A percentile compares a stretch with the other conserved stretches of the same genome.
These are phyloP conservation scores for Pseudopyricularia javanii DNA, from an alignment of 2,329 filamentous ascomycete genomes.

Conservation along the genomic window DNA sequence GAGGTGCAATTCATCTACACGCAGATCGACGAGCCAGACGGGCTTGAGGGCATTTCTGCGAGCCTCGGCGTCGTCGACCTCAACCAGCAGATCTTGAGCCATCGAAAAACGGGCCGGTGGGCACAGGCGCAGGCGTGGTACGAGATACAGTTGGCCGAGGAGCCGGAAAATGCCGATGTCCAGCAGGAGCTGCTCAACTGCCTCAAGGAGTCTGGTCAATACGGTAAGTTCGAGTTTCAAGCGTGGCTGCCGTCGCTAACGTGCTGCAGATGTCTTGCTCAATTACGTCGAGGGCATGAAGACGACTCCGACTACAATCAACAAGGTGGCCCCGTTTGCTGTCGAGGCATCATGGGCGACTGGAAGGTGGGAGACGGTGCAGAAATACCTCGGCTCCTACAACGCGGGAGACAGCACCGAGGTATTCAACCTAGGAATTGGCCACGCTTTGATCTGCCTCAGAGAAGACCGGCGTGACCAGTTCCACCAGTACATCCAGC, in stretches of 20 bases:
- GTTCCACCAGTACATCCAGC: conserved; percentile 46
- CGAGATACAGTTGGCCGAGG: conserved; percentile 73
- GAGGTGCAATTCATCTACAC: conserved; percentile 88
- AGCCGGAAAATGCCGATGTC: conserved; percentile 62
- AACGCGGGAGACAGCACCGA: conserved; percentile 34
- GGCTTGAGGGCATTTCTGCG: conserved; percentile 85
- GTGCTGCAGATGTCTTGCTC: conserved; percentile 58
- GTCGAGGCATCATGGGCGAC: conserved; percentile 89
- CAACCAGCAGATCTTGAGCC: conserved; percentile 84
- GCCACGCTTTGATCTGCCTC: conserved; percentile 51
- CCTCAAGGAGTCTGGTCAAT: conserved; percentile 88
- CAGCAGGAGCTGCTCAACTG: conserved; percentile 80
- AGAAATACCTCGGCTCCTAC: conserved; percentile 49
- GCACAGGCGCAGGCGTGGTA: conserved; percentile 96
- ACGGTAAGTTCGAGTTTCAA: conserved; percentile 53
- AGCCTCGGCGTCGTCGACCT: conserved; percentile 79
- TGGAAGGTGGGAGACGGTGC: conserved; percentile 64
- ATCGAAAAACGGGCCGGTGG: conserved; percentile 89
- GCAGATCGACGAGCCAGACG: conserved; percentile 95
- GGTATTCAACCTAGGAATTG: conserved; percentile 78
- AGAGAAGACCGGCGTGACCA: conserved; percentile 33
- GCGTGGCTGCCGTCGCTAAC: too few species aligned
- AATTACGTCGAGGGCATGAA: conserved; percentile 76
- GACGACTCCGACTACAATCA: conserved; percentile 34
- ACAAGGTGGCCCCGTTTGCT: conserved; percentile 66